Percentiles rank a stretch among this genome's conserved stretches.
Evolutionary conservation across 23 red algal species (phyloP).

Genomic region (Gracilaria domingensis): DNA sequence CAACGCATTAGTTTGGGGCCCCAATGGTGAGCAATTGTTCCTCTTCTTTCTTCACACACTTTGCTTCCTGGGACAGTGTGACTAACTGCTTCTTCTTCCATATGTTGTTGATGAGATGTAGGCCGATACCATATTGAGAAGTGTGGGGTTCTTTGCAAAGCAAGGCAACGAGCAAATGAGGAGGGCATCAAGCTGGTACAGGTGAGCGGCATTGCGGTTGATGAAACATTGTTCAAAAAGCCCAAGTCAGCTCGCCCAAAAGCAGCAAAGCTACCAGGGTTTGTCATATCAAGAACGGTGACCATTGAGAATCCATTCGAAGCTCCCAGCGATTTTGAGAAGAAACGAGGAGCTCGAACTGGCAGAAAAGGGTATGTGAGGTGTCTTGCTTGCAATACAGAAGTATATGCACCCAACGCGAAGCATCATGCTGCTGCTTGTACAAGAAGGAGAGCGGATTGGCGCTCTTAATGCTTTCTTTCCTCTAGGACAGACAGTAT

Average conservation of each 20-base stretch:
- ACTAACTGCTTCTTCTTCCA: not conserved
- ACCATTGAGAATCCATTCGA: slow-evolving; percentile 8
- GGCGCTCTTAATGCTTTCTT: not conserved
- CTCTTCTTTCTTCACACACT: not conserved
- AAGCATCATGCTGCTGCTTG: slow-evolving; percentile 35
- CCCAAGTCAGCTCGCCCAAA: slow-evolving; percentile 36
- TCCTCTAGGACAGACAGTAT: not conserved
- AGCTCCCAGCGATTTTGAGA: slow-evolving; percentile 15
- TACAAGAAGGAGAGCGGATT: slow-evolving; percentile 2
- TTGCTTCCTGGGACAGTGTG: not conserved
- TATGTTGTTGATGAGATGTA: not conserved
- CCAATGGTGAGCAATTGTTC: slow-evolving; percentile 39
- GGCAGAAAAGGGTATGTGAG: slow-evolving; percentile 55
- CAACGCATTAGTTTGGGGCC: slow-evolving; percentile 29
- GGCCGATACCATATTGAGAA: slow-evolving; percentile 63
- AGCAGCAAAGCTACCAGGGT: slow-evolving; percentile 34
- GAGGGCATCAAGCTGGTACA: slow-evolving; percentile 35
- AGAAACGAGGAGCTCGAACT: slow-evolving; percentile 2
- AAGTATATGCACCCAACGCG: slow-evolving; percentile 53
- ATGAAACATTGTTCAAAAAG: slow-evolving; percentile 41
- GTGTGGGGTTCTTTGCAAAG: not conserved
- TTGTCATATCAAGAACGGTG: slow-evolving; percentile 53
- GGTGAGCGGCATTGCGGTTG: slow-evolving; percentile 16
- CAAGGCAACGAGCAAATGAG: slow-evolving; percentile 27
- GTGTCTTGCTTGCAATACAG: slow-evolving; percentile 42